Base-by-base conservation (phyloP, 257 asterid genomes). In the Rhazya stricta region DNA sequence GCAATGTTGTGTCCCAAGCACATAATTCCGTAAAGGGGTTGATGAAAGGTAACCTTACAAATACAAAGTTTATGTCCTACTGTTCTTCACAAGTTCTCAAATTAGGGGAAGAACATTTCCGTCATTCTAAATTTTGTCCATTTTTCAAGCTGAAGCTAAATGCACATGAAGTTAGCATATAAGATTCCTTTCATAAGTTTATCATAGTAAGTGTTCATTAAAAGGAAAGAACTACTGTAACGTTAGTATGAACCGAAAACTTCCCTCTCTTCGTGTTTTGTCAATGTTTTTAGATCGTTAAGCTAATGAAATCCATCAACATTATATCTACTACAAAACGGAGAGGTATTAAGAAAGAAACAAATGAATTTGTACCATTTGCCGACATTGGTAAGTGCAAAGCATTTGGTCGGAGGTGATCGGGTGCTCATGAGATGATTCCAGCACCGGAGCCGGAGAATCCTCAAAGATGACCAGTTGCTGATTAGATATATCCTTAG, bases 321-420 rank as follows among this genome's bases (percentile, higher is more conserved):
- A 48, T 48, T 48, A 15, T 48, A 1, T 21, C 9, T 12, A 21
- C 15, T 3, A 42, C 12, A 48, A 65, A 57, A 8, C 12, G 4
- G 9, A 57, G 61, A 3, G 25, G 30, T n/a, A 11, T 29, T 25
- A 65, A 34, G 16, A 70, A 57, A 57, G 18, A 54, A n/a, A 32
- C n/a, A 53, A n/a, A 71, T 10, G 72, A 74, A 19, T 50, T 12
- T 48, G 29, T 83, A 92, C 99, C 98, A 92, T 92, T 85, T 95
- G 99, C 43, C 98, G 98, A 80, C 99, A 95, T 80, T 95, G 99
- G 74, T 92, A 95, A 66, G 99, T 91, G 80, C 99, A 95, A 18
- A 95, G 95, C 94, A 91, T 87, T 63, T 95, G 96, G 11, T 95
- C 98, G 65, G 96, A 89, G 66, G 81, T 34, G 76, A 72, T 51